These are phyloP conservation scores for Globisporangium abappressorium DNA, from an alignment of 352 stramenopile genomes.

Conservation along the genomic window DNA sequence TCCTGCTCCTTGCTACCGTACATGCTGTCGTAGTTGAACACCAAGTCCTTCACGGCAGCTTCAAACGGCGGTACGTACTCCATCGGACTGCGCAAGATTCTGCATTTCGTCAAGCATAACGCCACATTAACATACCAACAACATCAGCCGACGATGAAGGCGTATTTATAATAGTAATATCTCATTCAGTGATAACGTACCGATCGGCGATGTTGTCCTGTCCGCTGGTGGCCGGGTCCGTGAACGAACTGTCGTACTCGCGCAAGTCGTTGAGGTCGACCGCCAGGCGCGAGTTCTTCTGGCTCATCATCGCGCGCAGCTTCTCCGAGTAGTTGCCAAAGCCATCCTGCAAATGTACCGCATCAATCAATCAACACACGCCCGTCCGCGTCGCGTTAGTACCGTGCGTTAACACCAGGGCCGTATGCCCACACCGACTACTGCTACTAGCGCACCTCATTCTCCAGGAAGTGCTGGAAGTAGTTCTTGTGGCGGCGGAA, in stretches of 20 bases:
- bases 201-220: constrained; percentile 79
- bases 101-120: constrained; percentile 3
- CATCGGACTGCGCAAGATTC: constrained; percentile 73
- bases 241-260: constrained; percentile 87
- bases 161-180: neutral
- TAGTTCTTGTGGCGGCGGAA: constrained; percentile 88
- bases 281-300: constrained; percentile 68
- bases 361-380: neutral
- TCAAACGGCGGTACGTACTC: constrained; percentile 86
- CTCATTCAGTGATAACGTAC: neutral
- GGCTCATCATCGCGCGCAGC: constrained; percentile 77
- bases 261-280: constrained; percentile 90
- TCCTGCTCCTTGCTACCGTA: constrained; percentile 78
- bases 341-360: constrained; percentile 34
- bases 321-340: constrained; percentile 81
- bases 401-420: neutral
- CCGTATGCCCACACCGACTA: neutral
- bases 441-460: constrained; percentile 40
- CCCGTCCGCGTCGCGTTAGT: neutral
- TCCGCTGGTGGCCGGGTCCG: constrained; percentile 41
- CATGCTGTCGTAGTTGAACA: constrained; percentile 81
- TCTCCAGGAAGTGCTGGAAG: constrained; percentile 80
- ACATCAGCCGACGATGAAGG: neutral
- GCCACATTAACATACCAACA: neutral
- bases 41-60: constrained; percentile 71